Evolutionary conservation across 495 filamentous ascomycete genomes (phyloP), one percentile per base, ranked within the genome.

Genomic region (Entonaema liquescens): DNA sequence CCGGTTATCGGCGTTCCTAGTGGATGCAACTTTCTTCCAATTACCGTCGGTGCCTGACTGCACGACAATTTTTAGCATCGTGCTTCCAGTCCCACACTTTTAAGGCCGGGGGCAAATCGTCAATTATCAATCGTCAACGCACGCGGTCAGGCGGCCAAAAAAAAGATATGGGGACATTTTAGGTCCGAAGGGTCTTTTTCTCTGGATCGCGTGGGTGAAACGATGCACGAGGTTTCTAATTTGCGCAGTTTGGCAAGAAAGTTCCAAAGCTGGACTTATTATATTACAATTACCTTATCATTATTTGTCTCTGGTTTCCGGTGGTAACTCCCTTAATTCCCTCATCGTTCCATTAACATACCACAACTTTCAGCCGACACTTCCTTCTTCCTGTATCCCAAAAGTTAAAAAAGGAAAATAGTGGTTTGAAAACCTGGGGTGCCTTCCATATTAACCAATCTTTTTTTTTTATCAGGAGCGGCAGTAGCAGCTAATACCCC

Each of bases 401-500:
- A 29, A 55, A 21, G 4, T 47, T 44, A 47, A 47, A 47, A 11
- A 47, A 21, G 9, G 5, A 47, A 47, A 47, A 23, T 47, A 47
- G 42, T 23, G 17, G 17, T 6, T 47, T 47, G 42, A 47, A 47
- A 23, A 8, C 11, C 21, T 47, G 42, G 42, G 42, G 42, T 47
- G 9, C 17, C 2, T 47, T 47, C 42, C 7, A 47, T 23, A 47
- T 40, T 47, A 64, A 63, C 38, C 13, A 58, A 42, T n/a, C 15
- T 15, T 47, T 36, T 57, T 36, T 57, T 60, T 29, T 31, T 42
- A 55, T 36, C 53, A 70, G 54, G 55, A 64, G 5, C 67, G 67
- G 59, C 62, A 71, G 68, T 62, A 66, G 36, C 56, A 21, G 42
- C 60, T 68, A 33, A 31, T 68, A 65, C 70, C 70, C 70, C 70